Evolutionary conservation across 2,329 filamentous ascomycete genomes (phyloP).

Genomic region (Hymenoscyphus occultus): DNA sequence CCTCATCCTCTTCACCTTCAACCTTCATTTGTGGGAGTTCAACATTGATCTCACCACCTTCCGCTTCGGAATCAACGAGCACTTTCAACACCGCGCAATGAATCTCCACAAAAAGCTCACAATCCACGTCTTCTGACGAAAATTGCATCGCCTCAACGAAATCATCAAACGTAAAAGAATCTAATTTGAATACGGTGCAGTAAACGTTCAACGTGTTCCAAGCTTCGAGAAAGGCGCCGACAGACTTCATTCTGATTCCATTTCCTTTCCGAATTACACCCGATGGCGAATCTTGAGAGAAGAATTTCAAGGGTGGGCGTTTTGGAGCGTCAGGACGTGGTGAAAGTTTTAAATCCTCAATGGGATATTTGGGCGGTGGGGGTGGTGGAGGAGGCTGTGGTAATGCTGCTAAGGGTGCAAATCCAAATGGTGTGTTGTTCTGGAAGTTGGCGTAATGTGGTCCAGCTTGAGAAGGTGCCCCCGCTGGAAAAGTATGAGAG

Average conservation of each 20-base stretch:
- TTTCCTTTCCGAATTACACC: conserved; percentile 47
- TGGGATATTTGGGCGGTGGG: conserved; percentile 86
- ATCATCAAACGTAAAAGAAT: conserved; percentile 97
- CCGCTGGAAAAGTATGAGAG: conserved; percentile 36
- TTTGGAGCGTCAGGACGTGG: conserved; percentile 59
- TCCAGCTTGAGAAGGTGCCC: conserved; percentile 32
- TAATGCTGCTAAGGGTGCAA: conserved; percentile 45
- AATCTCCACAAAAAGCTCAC: conserved; percentile 83
- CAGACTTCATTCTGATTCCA: conserved; percentile 75
- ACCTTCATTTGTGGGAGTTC: conserved; percentile 68
- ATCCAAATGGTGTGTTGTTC: conserved; percentile 43
- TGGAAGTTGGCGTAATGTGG: conserved; percentile 39
- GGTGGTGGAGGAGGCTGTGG: conserved; percentile 61
- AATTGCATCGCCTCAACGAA: conserved; percentile 85
- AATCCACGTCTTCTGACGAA: conserved; percentile 68
- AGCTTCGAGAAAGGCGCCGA: conserved; percentile 82
- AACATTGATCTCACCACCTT: conserved; percentile 77
- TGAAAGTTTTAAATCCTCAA: conserved; percentile 84
- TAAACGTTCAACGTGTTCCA: conserved; percentile 99
- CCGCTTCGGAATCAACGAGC: conserved; percentile 70
- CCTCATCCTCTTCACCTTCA: conserved; percentile 65
- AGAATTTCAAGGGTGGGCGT: conserved; percentile 74
- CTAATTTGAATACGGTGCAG: conserved; percentile 87
- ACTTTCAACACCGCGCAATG: conserved; percentile 90
- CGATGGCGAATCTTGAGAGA: conserved; percentile 63